phyloP scores from a whole-genome alignment of 371 early-diverging fungal genomes.

The Mucor indicus region DNA sequence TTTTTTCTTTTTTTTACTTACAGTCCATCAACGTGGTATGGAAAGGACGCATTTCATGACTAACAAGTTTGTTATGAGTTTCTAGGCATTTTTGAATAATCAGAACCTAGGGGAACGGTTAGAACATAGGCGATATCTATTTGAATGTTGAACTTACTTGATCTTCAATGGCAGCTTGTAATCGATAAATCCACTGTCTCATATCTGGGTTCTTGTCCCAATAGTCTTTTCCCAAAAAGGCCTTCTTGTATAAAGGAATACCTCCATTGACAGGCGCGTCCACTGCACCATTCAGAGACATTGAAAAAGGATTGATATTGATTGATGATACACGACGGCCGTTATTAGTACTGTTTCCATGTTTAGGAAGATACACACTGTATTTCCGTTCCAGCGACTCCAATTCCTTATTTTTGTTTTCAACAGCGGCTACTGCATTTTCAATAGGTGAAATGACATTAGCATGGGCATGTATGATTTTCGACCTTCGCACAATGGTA shows the following conservation, averaged over 20 bases:
- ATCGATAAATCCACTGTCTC: slow-evolving; percentile 42
- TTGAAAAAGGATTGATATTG: slow-evolving; percentile 74
- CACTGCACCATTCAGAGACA: slow-evolving; percentile 81
- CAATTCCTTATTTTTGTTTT: slow-evolving; percentile 68
- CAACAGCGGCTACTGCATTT: slow-evolving; percentile 74
- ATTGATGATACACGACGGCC: slow-evolving; percentile 13
- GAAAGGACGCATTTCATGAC: slow-evolving; percentile 70
- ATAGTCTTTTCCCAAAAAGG: slow-evolving; percentile 59
- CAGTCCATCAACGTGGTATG: slow-evolving; percentile 66
- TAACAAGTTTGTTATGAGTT: slow-evolving; percentile 64
- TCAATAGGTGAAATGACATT: slow-evolving; percentile 74
- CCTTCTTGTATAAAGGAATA: slow-evolving; percentile 70
- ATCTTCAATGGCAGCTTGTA: slow-evolving; percentile 61
- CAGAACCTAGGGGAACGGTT: slow-evolving; percentile 43
- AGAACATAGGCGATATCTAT: no score
- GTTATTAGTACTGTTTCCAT: not conserved
- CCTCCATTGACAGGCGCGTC: slow-evolving; percentile 90
- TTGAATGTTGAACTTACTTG: slow-evolving; percentile 44
- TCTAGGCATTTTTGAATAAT: slow-evolving; percentile 63
- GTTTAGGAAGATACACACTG: slow-evolving; percentile 11
- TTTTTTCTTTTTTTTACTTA: slow-evolving; percentile 31
- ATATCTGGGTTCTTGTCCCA: slow-evolving; percentile 45
- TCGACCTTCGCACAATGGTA: slow-evolving; percentile 57
- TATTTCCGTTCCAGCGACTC: slow-evolving; percentile 55
- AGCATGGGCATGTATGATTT: slow-evolving; percentile 47